Evolutionary conservation across 75 land plant species (phyloP), one percentile per base, ranked within the genome.

Genomic region (Picea sitchensis): DNA sequence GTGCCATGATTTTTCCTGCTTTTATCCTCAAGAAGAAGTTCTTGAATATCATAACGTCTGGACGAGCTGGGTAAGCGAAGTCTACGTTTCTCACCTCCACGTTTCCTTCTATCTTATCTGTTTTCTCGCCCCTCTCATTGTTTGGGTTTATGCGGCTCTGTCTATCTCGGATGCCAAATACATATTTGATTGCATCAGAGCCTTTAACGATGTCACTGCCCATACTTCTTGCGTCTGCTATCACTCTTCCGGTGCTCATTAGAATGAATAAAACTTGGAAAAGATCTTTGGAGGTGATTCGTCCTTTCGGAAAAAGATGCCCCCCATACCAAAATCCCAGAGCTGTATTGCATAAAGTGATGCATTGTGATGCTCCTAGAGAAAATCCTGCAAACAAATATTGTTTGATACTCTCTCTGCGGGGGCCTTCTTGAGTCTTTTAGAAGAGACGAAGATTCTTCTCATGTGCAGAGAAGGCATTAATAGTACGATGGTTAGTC

Each of bases 321-420:
- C 90, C 96, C 8, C 98, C 98, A 79, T 88, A 95, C 98, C 96
- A 95, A 71, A 91, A 94, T 64, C 82, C 86, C 12, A 92, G 76
- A 5, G 91, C 97, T 86, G 87, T 87, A 9, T 87, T 81, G 81
- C 86, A 81, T 4, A 81, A 57, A 68, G 47, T 82, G 26, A 87
- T 68, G 79, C 86, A 61, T 80, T 85, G 93, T 26, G 94, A 84
- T 32, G 72, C 20, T 14, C 88, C 94, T 0, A 92, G 88, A 6
- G 91, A 89, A 56, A 84, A 8, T 4, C 96, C 96, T 1, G 94
- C 94, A 61, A 72, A 76, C 88, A 90, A 86, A 0, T 92, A 91
- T 20, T 92, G 90, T 1, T 83, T 77, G 44, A 82, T 59, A 47
- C 82, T 65, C 60, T 86, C 91, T 59, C 82, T 23, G 13, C 73